Evolutionary conservation across 2,329 filamentous ascomycete species (phyloP).

Genomic region (Xylaria polymorpha): DNA sequence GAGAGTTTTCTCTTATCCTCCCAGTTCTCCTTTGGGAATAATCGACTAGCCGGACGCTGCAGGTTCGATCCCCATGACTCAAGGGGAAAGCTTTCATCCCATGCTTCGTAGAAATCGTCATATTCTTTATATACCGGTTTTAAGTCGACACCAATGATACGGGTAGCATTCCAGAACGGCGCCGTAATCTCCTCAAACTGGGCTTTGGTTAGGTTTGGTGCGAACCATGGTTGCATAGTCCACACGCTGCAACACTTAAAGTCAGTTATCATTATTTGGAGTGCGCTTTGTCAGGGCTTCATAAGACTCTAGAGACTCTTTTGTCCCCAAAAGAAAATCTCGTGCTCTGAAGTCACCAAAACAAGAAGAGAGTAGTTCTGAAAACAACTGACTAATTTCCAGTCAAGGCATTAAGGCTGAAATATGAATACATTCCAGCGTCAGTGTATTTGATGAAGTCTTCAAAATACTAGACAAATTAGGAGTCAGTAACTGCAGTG

Average conservation of each 20-base stretch:
- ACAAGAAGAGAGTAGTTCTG: too few relatives aligned
- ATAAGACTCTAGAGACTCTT: too few relatives aligned
- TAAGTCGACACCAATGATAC: slow-evolving; percentile 49
- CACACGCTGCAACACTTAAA: slow-evolving; percentile 31
- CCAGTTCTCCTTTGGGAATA: slow-evolving; percentile 57
- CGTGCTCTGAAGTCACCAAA: too few relatives aligned
- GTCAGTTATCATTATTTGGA: too few relatives aligned
- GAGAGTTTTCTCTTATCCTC: slow-evolving; percentile 50
- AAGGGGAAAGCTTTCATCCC: slow-evolving; percentile 45
- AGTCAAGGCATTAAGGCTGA: slow-evolving; percentile 41
- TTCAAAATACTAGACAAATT: slow-evolving; percentile 40
- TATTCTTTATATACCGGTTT: slow-evolving; percentile 54
- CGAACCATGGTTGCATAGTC: slow-evolving; percentile 51
- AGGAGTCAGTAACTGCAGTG: not conserved
- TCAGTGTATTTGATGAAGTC: slow-evolving; percentile 51
- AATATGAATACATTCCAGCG: slow-evolving; percentile 52
- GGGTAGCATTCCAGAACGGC: slow-evolving; percentile 49
- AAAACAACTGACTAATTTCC: slow-evolving; percentile 32
- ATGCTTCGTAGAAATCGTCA: slow-evolving; percentile 55
- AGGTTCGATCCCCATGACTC: slow-evolving; percentile 49
- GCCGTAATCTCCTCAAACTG: slow-evolving; percentile 46
- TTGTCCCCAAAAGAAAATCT: too few relatives aligned
- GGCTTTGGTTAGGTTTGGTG: slow-evolving; percentile 44
- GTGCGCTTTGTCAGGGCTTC: too few relatives aligned
- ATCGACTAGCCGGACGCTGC: slow-evolving; percentile 52